A percentile compares a stretch with the other conserved stretches of the same genome.
Evolutionary conservation across 1,284 basidiomycete species (phyloP).

Genomic region (Cutaneotrichosporon sp.): DNA sequence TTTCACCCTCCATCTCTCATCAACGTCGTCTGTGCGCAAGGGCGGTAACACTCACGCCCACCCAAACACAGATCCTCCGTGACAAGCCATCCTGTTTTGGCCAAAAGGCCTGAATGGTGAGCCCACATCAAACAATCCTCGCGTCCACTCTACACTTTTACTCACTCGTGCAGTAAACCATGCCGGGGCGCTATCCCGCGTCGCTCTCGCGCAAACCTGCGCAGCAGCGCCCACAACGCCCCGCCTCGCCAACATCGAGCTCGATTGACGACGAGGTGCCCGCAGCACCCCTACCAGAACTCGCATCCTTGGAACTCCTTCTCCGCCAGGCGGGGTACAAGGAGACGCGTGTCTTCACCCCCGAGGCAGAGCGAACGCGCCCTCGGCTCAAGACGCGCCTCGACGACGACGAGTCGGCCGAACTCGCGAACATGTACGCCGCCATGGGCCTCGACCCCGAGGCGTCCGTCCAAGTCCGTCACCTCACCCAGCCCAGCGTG

Average conservation of each 20-base stretch:
- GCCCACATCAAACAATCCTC: not conserved
- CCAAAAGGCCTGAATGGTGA: slow-evolving; percentile 9
- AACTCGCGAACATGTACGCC: slow-evolving; percentile 39
- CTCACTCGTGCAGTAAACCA: slow-evolving; percentile 4
- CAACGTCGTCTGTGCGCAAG: slow-evolving; percentile 1
- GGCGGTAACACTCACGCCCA: not conserved
- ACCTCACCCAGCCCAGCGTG: slow-evolving; percentile 17
- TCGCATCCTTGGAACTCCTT: slow-evolving; percentile 74
- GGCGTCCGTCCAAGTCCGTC: slow-evolving; percentile 17
- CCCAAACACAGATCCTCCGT: not conserved
- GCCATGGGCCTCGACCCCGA: slow-evolving; percentile 34
- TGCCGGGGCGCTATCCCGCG: slow-evolving; percentile 25
- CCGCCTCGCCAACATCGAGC: slow-evolving; percentile 11
- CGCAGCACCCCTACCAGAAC: slow-evolving; percentile 19
- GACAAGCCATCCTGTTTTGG: not conserved
- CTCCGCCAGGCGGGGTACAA: slow-evolving; percentile 83
- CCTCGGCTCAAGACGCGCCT: slow-evolving; percentile 33
- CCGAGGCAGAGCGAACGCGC: slow-evolving; percentile 65
- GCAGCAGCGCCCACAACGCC: slow-evolving; percentile 24
- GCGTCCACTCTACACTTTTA: not conserved
- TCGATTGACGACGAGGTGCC: slow-evolving; percentile 34
- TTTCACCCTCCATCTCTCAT: not conserved
- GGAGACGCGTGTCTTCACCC: slow-evolving; percentile 81
- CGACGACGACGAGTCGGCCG: slow-evolving; percentile 35
- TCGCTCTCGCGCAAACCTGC: slow-evolving; percentile 26